These are phyloP conservation scores for Nitzschia sp. DNA, from an alignment of 108 stramenopile genomes.

Conservation along the genomic window DNA sequence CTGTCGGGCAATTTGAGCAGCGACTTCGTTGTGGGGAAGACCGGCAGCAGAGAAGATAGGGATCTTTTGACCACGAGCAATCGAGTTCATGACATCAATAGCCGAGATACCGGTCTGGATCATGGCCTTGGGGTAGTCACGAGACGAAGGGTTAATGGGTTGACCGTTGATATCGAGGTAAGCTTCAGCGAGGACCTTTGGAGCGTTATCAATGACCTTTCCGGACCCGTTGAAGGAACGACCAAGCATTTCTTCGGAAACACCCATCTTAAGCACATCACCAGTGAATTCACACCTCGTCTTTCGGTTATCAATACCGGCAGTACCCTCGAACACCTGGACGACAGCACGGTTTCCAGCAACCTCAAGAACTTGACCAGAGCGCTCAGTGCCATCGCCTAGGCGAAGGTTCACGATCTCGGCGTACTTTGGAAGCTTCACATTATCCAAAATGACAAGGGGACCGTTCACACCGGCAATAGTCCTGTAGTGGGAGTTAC, in stretches of 20 bases:
- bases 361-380: constrained; percentile 98
- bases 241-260: constrained; percentile 99
- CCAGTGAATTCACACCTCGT: constrained; percentile 98
- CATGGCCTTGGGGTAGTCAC: constrained; percentile 99
- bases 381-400: constrained; percentile 92
- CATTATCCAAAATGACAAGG: constrained; percentile 99
- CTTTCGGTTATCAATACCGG: constrained; percentile 98
- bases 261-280: constrained; percentile 98
- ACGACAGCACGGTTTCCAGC: constrained; percentile 97
- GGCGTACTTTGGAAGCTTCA: constrained; percentile 97
- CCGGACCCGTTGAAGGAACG: constrained; percentile 99
- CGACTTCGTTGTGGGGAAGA: constrained; percentile 99
- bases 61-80: constrained; percentile 99
- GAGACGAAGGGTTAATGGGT: constrained; percentile 99
- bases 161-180: constrained; percentile 99
- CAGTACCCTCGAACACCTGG: constrained; percentile 99
- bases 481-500: constrained; percentile 69
- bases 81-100: constrained; percentile 99
- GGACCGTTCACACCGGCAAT: constrained; percentile 99
- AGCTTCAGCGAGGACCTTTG: constrained; percentile 98
- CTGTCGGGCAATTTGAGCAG: constrained; percentile 99
- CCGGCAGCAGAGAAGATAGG: constrained; percentile 99
- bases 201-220: constrained; percentile 97
- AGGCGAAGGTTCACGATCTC: constrained; percentile 98
- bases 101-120: constrained; percentile 99